Percentiles rank a stretch among this genome's conserved stretches.
These are phyloP conservation scores for Pseudevernia furfuracea DNA, from an alignment of 495 filamentous ascomycete genomes.

Conservation along the genomic window DNA sequence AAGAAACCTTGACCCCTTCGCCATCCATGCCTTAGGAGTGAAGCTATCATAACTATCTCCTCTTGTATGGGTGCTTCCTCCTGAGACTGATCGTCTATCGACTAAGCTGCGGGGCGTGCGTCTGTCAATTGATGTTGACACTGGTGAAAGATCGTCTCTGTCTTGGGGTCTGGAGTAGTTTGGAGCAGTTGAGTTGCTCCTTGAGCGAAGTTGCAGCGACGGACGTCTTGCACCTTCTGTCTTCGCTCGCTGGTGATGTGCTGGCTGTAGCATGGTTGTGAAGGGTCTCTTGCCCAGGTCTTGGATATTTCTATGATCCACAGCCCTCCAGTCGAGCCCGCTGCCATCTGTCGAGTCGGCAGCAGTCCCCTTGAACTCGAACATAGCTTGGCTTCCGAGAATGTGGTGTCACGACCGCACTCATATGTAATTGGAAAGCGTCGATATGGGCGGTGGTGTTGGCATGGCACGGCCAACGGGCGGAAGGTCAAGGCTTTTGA, in stretches of 20 bases:
- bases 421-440: neutral
- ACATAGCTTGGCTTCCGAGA: conserved; percentile 5
- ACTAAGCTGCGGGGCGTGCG: neutral
- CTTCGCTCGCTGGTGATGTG: conserved; percentile 17
- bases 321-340: conserved; percentile 11
- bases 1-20: conserved; percentile 46
- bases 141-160: conserved; percentile 6
- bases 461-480: conserved; percentile 9
- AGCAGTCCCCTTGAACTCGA: conserved; percentile 13
- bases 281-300: conserved; percentile 13
- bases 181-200: conserved; percentile 20
- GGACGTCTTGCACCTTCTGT: conserved; percentile 23
- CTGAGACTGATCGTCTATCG: conserved; percentile 19
- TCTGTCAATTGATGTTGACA: neutral
- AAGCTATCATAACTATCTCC: conserved; percentile 31
- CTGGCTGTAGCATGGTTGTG: conserved; percentile 13
- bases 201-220: conserved; percentile 14
- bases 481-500: neutral
- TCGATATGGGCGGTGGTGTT: neutral
- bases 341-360: neutral
- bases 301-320: conserved; percentile 11
- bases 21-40: conserved; percentile 36
- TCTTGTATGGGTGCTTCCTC: conserved; percentile 13
- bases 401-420: neutral
- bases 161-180: conserved; percentile 7